These are phyloP conservation scores for Alternaria burnsii DNA, from an alignment of 2,329 filamentous ascomycete genomes.

Conservation along the genomic window DNA sequence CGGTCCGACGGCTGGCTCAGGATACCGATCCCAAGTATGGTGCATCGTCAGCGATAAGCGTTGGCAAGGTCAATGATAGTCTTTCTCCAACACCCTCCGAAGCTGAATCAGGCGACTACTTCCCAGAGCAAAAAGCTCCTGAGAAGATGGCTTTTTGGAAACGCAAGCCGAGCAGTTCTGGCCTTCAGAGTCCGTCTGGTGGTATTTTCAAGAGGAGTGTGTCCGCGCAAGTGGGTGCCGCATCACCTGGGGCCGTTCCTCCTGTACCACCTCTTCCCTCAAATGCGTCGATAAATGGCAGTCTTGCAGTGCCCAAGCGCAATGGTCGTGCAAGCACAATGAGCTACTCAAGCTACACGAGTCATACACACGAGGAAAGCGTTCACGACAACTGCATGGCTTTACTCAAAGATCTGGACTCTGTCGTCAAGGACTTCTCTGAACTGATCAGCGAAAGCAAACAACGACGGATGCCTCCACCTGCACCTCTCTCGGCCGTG, in stretches of 20 bases:
- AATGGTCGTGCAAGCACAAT: slow-evolving; percentile 33
- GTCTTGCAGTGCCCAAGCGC: slow-evolving; percentile 49
- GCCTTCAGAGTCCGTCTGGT: slow-evolving; percentile 52
- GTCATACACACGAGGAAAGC: slow-evolving; percentile 64
- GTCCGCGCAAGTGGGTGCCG: slow-evolving; percentile 63
- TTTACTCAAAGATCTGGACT: slow-evolving; percentile 84
- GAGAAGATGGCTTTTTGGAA: slow-evolving; percentile 90
- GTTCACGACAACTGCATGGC: slow-evolving; percentile 85
- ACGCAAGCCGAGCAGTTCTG: slow-evolving; percentile 73
- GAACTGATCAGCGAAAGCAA: slow-evolving; percentile 80
- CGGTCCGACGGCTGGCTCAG: slow-evolving; percentile 83
- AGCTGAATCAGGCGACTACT: slow-evolving; percentile 64
- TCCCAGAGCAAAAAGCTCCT: slow-evolving; percentile 49
- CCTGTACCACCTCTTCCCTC: slow-evolving; percentile 48
- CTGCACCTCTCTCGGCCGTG: slow-evolving; percentile 54
- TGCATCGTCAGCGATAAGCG: slow-evolving; percentile 46
- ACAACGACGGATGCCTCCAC: slow-evolving; percentile 70
- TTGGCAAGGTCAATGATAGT: slow-evolving; percentile 40
- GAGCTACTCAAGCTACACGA: slow-evolving; percentile 60
- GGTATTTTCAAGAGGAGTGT: slow-evolving; percentile 59
- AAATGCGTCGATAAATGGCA: slow-evolving; percentile 38
- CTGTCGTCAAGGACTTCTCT: slow-evolving; percentile 83
- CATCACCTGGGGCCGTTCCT: slow-evolving; percentile 51
- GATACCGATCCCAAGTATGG: slow-evolving; percentile 76
- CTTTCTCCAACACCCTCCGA: slow-evolving; percentile 53